Evolutionary conservation across 179 eudicot genomes (phyloP).

Genomic region (Beta macrorhiza): DNA sequence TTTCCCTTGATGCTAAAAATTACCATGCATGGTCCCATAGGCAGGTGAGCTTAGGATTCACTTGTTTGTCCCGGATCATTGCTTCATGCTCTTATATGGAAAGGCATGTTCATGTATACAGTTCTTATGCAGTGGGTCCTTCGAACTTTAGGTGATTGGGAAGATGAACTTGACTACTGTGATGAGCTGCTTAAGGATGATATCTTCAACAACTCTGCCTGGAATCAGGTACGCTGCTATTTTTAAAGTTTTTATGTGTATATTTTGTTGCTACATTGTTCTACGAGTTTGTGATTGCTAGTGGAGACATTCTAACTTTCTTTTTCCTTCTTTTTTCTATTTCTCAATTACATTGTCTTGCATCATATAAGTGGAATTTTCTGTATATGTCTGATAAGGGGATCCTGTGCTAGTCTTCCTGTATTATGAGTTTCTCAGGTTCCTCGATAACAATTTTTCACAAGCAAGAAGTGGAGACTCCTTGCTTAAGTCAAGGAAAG

Average conservation of each 20-base stretch:
- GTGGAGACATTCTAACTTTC: background rate
- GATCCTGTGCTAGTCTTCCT: background rate
- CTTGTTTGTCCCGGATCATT: constrained; percentile 1
- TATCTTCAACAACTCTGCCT: constrained; percentile 87
- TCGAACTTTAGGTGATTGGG: constrained; percentile 94
- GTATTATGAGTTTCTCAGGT: background rate
- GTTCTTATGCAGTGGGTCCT: constrained; percentile 86
- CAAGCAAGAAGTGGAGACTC: too few relatives aligned
- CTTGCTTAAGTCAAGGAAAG: too few relatives aligned
- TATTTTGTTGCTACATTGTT: background rate
- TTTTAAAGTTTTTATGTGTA: background rate
- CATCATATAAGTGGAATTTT: background rate
- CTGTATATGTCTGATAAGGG: background rate
- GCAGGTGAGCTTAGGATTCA: constrained; percentile 49
- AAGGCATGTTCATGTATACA: constrained; percentile 11
- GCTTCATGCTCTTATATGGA: background rate
- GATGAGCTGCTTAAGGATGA: constrained; percentile 70
- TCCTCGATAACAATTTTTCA: background rate
- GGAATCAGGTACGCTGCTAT: constrained; percentile 83
- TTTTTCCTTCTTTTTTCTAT: background rate
- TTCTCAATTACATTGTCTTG: background rate
- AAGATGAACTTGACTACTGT: constrained; percentile 87
- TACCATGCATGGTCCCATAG: constrained; percentile 99
- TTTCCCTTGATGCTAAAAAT: constrained; percentile 73
- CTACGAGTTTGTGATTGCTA: background rate